Percentiles rank a stretch among this genome's conserved stretches.
phyloP scores from a whole-genome alignment of 352 stramenopile genomes.

The Phytophthora pluvialis region DNA sequence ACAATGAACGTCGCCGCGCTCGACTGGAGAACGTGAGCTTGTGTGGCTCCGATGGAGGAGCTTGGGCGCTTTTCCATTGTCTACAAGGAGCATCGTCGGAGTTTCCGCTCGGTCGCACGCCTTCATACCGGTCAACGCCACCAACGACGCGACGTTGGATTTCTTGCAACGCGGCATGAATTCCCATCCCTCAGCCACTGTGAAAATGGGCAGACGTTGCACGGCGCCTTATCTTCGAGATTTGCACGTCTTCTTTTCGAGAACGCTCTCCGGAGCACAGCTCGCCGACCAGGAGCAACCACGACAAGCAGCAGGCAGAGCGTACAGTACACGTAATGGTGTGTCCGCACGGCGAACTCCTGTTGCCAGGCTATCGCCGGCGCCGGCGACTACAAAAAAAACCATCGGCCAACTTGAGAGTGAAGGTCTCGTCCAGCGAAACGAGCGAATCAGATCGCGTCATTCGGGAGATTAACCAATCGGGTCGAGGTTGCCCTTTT shows the following conservation, averaged over 20 bases:
- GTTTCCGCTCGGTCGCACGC: neutral
- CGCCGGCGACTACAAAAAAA: neutral
- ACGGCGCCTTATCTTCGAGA: constrained; percentile 28
- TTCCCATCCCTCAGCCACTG: constrained; percentile 15
- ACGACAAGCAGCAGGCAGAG: neutral
- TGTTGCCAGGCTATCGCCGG: neutral
- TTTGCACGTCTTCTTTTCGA: constrained; percentile 25
- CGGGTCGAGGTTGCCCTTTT: constrained; percentile 16
- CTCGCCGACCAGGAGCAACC: neutral
- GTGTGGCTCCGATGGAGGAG: neutral
- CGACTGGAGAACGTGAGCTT: constrained; percentile 20
- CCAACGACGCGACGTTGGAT: neutral
- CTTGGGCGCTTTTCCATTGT: no score
- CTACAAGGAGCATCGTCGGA: no score
- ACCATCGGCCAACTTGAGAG: neutral
- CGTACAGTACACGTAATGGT: neutral
- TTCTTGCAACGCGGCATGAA: neutral
- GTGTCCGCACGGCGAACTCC: no score
- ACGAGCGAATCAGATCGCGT: constrained; percentile 33
- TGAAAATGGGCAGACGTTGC: constrained; percentile 31
- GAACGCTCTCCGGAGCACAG: constrained; percentile 1
- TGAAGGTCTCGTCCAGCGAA: constrained; percentile 36
- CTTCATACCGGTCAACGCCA: constrained; percentile 3
- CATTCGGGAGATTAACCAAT: constrained; percentile 36
- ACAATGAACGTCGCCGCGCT: constrained; percentile 3